phyloP scores from a whole-genome alignment of 495 filamentous ascomycete genomes.

The Aspergillus olivimuriae region DNA sequence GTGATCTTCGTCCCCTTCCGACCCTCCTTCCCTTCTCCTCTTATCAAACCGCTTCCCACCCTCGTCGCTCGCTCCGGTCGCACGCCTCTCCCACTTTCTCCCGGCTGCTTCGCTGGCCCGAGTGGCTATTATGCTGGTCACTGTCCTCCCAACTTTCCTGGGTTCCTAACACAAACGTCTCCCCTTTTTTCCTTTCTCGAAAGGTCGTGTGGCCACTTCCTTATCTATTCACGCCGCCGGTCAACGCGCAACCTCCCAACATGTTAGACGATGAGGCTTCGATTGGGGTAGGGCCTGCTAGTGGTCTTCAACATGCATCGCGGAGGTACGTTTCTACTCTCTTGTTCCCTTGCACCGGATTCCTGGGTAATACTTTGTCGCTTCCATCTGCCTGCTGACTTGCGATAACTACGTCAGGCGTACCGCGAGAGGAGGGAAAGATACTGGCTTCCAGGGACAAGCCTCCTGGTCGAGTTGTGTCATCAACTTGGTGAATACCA shows the following conservation, averaged over 20 bases:
- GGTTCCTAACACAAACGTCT: slow-evolving; percentile 6
- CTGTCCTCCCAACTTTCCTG: slow-evolving; percentile 12
- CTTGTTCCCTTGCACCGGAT: not conserved
- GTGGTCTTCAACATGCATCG: slow-evolving; percentile 16
- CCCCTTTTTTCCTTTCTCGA: slow-evolving; percentile 5
- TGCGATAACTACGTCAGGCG: slow-evolving; percentile 36
- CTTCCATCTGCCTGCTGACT: too few relatives aligned
- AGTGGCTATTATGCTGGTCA: slow-evolving; percentile 26
- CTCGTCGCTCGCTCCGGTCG: slow-evolving; percentile 3
- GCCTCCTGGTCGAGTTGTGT: slow-evolving; percentile 88
- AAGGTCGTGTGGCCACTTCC: slow-evolving; percentile 13
- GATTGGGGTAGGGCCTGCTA: slow-evolving; percentile 20
- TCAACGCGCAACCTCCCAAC: not conserved
- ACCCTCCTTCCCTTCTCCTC: slow-evolving; percentile 1
- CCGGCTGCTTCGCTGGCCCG: slow-evolving; percentile 9
- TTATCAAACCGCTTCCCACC: slow-evolving; percentile 1
- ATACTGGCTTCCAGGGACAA: slow-evolving; percentile 50
- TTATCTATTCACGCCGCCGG: slow-evolving; percentile 5
- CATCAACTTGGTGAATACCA: slow-evolving; percentile 94
- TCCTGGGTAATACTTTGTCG: too few relatives aligned
- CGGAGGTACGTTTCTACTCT: slow-evolving; percentile 24
- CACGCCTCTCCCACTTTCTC: slow-evolving; percentile 1
- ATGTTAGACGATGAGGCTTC: slow-evolving; percentile 32
- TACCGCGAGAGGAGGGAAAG: slow-evolving; percentile 44
- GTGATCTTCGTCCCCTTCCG: not conserved